Percentiles rank a stretch among this genome's conserved stretches.
These are phyloP conservation scores for Phytopythium delawarense DNA, from an alignment of 352 stramenopile species.

Conservation along the genomic window DNA sequence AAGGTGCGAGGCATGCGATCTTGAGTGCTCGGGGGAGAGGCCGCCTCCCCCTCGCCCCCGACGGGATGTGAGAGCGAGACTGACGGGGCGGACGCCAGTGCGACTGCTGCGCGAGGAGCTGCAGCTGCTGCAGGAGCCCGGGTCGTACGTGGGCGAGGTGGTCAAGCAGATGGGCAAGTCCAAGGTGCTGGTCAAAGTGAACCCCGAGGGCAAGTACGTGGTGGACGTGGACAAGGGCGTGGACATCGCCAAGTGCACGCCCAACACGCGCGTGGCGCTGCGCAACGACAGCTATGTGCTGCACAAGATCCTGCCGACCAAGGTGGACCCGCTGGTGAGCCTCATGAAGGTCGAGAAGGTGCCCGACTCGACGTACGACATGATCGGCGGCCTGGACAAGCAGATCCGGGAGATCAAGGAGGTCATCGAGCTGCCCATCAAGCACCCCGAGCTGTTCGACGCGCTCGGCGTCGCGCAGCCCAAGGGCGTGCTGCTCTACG, in stretches of 20 bases:
- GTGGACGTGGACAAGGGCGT: conserved; percentile 98
- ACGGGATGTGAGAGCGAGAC: background rate
- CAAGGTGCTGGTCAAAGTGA: conserved; percentile 99
- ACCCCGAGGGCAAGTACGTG: conserved; percentile 99
- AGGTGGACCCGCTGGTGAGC: conserved; percentile 92
- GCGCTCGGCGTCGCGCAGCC: conserved; percentile 97
- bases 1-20: conserved; percentile 61
- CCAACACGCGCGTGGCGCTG: conserved; percentile 98
- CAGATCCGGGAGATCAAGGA: conserved; percentile 99
- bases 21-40: background rate
- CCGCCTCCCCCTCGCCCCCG: background rate
- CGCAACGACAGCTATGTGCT: conserved; percentile 99
- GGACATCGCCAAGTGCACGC: conserved; percentile 95
- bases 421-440: conserved; percentile 99
- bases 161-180: conserved; percentile 99
- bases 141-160: conserved; percentile 98
- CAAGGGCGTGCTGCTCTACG: conserved; percentile 95
- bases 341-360: conserved; percentile 99
- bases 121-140: conserved; percentile 97
- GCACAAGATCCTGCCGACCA: conserved; percentile 99
- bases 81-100: conserved; percentile 44
- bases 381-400: conserved; percentile 99
- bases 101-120: conserved; percentile 98
- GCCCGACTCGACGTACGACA: conserved; percentile 99
- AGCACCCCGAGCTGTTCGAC: conserved; percentile 99